phyloP scores from a whole-genome alignment of 495 filamentous ascomycete genomes.

The Parachaetomium inaequale region DNA sequence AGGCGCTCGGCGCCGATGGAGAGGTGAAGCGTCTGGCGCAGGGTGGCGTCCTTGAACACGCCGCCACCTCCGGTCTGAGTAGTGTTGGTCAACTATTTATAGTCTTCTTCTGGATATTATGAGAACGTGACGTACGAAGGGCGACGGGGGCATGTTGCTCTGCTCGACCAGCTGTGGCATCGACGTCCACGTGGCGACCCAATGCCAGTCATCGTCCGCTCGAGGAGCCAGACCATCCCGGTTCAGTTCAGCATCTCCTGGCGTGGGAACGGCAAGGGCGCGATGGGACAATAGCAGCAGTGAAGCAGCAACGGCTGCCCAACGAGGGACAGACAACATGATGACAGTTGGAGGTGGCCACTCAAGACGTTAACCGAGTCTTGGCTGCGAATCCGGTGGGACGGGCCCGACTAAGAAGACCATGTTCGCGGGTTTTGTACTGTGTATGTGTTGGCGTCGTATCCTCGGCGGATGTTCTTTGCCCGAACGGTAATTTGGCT shows the following conservation, averaged over 20 bases:
- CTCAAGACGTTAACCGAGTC: neutral
- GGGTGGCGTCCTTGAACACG: constrained; percentile 53
- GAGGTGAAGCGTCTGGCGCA: constrained; percentile 64
- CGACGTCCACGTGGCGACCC: constrained; percentile 63
- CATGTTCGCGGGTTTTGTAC: constrained; percentile 6
- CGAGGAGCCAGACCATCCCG: neutral
- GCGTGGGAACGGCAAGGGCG: constrained; percentile 9
- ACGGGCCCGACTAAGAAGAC: neutral
- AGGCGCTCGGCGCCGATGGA: constrained; percentile 53
- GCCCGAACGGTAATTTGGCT: constrained; percentile 24
- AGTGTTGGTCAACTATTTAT: neutral
- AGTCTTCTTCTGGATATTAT: neutral
- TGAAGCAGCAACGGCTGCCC: constrained; percentile 11
- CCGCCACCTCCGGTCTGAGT: constrained; percentile 16
- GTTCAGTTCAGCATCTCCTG: neutral
- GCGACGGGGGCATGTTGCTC: constrained; percentile 56
- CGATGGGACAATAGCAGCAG: constrained; percentile 3
- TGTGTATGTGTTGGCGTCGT: neutral
- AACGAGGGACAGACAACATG: constrained; percentile 7
- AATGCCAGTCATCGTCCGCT: constrained; percentile 40
- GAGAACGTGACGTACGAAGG: constrained; percentile 48
- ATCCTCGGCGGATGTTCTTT: constrained; percentile 21
- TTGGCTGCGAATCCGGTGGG: neutral
- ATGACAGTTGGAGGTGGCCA: neutral
- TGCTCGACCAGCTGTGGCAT: constrained; percentile 66